Evolutionary conservation across 2,329 filamentous ascomycete genomes (phyloP), one percentile per base, ranked within the genome.

Genomic region (Cladosporium cucumerinum): DNA sequence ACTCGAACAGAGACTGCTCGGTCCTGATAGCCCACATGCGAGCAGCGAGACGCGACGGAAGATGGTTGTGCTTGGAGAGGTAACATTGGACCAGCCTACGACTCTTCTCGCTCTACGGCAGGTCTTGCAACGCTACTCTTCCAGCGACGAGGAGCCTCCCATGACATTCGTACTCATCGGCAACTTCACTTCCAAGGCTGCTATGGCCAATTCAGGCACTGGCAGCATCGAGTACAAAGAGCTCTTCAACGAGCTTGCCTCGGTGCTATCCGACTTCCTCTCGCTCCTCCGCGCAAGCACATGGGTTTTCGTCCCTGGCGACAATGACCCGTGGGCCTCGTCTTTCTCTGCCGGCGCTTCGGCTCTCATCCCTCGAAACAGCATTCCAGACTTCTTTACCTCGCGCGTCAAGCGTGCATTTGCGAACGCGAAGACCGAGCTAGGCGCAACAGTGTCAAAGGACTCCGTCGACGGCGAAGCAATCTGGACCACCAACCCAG

Each of bases 191-290:
- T 83, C 82, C 54, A 80, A 82, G 69, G 82, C 86, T 25, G 80
- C 81, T 61, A 82, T 89, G 73, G 82, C 84, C 30, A 89, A 90
- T 61, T 87, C 87, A 28, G 89, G 87, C 43, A 89, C 85, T 51
- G 88, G 92, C 43, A 94, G 91, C 77, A 93, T 98, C 70, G 93
- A 96, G 78, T 98, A 97, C 81, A 98, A 98, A 80, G 95, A 98
- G 78, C 89, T 91, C 75, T 97, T 98, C 76, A 93, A 99, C 78
- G 87, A 88, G 10, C 85, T 99, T 14, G 94, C 95, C 3, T 87
- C 89, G 2, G 85, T 92, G 1, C 84, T 99, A 6, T 84, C 91
- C 8, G 93, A 98, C 70, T 98, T 92, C 73, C 92, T 92, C 3
- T 83, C 85, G 0, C 84, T 99, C 16, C 84, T 98, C 51, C 89